Base-by-base conservation (phyloP, 202 grass and related monocot species). In the Carex arenaria region DNA sequence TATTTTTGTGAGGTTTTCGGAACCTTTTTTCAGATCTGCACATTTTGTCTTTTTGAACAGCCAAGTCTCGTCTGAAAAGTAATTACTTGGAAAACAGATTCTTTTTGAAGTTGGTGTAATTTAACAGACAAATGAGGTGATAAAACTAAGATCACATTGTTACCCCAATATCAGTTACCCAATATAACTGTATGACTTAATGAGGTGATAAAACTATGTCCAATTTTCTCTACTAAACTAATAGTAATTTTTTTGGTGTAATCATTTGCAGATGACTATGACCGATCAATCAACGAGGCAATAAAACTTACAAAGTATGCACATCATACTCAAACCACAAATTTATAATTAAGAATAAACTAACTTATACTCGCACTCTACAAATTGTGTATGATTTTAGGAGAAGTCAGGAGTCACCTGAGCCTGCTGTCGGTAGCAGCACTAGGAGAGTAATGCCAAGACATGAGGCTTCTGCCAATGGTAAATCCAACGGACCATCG, bases 281-380 rank as follows among this genome's bases (percentile, higher is more conserved):
- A 98, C 1, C 92, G 89, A 49, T 98, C 93, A 86, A 98, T 98
- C 88, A 95, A 93, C 7, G 95, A 98, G 84, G 95, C 95, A 68
- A 95, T 98, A 84, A 95, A 95, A 89, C 79, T 86, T 65, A 98
- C 87, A 85, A 98, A 87, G 95, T 98, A 93, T 15, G 95, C 90
- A 64, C 11, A 89, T 73, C 66, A 72, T 93, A 22, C 82, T 30
- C 30, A 78, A 78, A 76, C 73, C 52, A 53, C 72, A 78, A 76
- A 76, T 78, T 78, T 38, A n/a, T 60, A 5, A 30, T 64, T 32
- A 55, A 55, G 43, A 54, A 51, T 81, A 17, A 74, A 47, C 7
- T 0, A 4, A 26, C 79, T 73, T 5, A 64, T 70, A 70, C 78
- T 60, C 43, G 30, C 62, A 84, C 28, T 80, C 84, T 86, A 72